Evolutionary conservation across 2,329 filamentous ascomycete species (phyloP).

Genomic region (Alternaria ventricosa): DNA sequence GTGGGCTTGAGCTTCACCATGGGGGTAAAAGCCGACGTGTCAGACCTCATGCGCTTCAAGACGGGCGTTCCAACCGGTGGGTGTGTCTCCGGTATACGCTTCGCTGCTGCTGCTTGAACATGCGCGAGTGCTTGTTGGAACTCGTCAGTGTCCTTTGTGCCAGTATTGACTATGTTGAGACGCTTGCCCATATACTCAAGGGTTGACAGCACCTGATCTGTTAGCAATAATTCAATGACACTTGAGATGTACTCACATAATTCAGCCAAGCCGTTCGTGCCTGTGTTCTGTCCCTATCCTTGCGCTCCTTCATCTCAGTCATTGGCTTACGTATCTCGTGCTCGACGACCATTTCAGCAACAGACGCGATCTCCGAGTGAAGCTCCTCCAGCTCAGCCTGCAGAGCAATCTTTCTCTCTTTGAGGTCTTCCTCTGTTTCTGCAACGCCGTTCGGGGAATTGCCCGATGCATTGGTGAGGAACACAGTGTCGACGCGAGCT

Average conservation of each 20-base stretch:
- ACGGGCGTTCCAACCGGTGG: conserved; percentile 20
- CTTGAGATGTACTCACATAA: conserved; percentile 43
- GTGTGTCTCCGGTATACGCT: conserved; percentile 31
- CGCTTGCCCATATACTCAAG: conserved; percentile 52
- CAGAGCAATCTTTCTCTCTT: conserved; percentile 59
- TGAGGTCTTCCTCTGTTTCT: conserved; percentile 52
- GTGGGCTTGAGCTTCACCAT: conserved; percentile 38
- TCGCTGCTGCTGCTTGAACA: conserved; percentile 30
- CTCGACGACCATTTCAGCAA: conserved; percentile 74
- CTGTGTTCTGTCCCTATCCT: conserved; percentile 42
- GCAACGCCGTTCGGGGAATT: conserved; percentile 7
- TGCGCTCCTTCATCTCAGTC: conserved; percentile 49
- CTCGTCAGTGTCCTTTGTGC: conserved; percentile 33
- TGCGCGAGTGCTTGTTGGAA: conserved; percentile 43
- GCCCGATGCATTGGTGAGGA: conserved; percentile 53
- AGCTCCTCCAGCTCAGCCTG: conserved; percentile 73
- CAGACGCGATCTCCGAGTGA: conserved; percentile 71
- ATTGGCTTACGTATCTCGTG: conserved; percentile 71
- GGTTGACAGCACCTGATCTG: conserved; percentile 43
- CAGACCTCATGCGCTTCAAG: conserved; percentile 31
- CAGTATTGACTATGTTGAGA: conserved; percentile 34
- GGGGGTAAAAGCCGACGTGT: conserved; percentile 36
- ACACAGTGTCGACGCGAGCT: conserved; percentile 58
- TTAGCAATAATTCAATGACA: conserved; percentile 7
- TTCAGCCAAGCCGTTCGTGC: conserved; percentile 51